Percentiles rank a stretch among this genome's conserved stretches.
Conservation (phyloP, 2,329 filamentous ascomycete species). For the Penicillium brasilianum region DNA sequence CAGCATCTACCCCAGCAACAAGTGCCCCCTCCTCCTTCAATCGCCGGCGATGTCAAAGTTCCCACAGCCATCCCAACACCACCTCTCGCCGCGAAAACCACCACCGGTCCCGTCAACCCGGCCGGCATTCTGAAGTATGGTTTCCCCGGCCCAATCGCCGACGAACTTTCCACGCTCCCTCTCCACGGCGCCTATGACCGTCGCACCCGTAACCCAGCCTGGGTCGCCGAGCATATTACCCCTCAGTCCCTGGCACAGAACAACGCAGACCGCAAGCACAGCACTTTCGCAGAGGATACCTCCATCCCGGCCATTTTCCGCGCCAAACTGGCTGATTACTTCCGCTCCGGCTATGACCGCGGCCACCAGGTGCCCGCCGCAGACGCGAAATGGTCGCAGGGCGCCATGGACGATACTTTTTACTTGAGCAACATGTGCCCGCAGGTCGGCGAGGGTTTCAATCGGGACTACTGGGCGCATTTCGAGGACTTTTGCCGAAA, state of each 20-base stretch:
- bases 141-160: slow-evolving; percentile 87
- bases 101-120: slow-evolving; percentile 66
- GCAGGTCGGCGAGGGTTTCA: slow-evolving; percentile 97
- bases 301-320: slow-evolving; percentile 84
- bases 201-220: slow-evolving; percentile 85
- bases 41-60: slow-evolving; percentile 35
- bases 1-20: slow-evolving; percentile 33
- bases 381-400: slow-evolving; percentile 93
- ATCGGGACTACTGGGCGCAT: slow-evolving; percentile 98
- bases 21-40: slow-evolving; percentile 39
- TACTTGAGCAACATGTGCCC: slow-evolving; percentile 96
- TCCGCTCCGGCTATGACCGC: slow-evolving; percentile 89
- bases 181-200: slow-evolving; percentile 90
- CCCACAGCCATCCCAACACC: slow-evolving; percentile 36
- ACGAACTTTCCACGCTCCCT: slow-evolving; percentile 76
- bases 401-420: slow-evolving; percentile 95
- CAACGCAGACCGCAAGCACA: slow-evolving; percentile 83
- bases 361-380: slow-evolving; percentile 97
- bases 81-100: slow-evolving; percentile 23
- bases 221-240: slow-evolving; percentile 97
- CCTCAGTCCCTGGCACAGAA: slow-evolving; percentile 75
- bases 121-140: slow-evolving; percentile 81
- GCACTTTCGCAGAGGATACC: slow-evolving; percentile 79
- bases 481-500: slow-evolving; percentile 96
- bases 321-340: slow-evolving; percentile 90